Conservation (phyloP, 1,139 yeast species). For the Geotrichum histeridarum region DNA sequence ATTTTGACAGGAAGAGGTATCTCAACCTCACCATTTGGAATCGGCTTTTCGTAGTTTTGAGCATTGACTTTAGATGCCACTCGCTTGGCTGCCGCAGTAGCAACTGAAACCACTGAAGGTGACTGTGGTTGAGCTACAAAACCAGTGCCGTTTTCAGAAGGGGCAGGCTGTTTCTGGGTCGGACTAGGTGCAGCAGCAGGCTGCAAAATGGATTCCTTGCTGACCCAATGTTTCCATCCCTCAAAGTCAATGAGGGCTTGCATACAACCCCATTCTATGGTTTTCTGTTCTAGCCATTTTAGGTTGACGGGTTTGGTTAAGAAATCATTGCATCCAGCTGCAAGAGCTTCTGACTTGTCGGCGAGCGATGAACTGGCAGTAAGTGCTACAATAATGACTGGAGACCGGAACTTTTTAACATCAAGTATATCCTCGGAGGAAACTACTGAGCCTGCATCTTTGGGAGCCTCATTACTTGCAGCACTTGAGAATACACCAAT, state of each 20-base stretch:
- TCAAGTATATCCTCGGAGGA: constrained; percentile 50
- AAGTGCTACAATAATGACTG: constrained; percentile 91
- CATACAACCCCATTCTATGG: constrained; percentile 92
- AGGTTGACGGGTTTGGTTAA: constrained; percentile 94
- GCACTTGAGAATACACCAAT: constrained; percentile 68
- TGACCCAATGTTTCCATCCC: constrained; percentile 89
- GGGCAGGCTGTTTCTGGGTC: no score
- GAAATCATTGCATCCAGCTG: constrained; percentile 96
- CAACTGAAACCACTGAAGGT: no score
- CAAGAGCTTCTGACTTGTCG: constrained; percentile 83
- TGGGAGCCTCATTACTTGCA: constrained; percentile 16
- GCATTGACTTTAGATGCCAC: no score
- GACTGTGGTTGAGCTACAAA: no score
- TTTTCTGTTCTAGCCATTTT: constrained; percentile 89
- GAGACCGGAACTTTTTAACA: constrained; percentile 63
- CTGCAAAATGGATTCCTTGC: constrained; percentile 1
- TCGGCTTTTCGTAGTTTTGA: no score
- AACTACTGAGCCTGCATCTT: not conserved
- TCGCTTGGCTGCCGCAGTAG: no score
- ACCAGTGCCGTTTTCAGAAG: no score
- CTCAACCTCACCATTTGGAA: no score
- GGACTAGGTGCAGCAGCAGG: not conserved
- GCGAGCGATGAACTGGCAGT: constrained; percentile 89
- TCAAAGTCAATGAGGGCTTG: constrained; percentile 95
- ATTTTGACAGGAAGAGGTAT: no score